Evolutionary conservation across 768 basidiomycete species (phyloP).

Genomic region (Suillus subaureus): DNA sequence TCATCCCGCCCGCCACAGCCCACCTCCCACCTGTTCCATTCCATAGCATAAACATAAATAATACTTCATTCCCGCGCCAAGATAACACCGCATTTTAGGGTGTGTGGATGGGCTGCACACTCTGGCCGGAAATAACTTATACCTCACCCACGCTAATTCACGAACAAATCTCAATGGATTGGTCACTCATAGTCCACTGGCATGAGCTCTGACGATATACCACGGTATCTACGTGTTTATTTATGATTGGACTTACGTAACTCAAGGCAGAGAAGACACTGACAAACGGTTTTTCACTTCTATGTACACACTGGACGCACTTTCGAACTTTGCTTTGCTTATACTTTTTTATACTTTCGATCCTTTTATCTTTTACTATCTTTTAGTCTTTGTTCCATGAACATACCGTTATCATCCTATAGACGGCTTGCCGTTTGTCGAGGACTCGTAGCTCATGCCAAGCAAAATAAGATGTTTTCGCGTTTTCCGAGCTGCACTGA

Average conservation of each 20-base stretch:
- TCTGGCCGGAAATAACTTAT: conserved; percentile 30
- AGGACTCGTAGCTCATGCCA: conserved; percentile 15
- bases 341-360: conserved; percentile 9
- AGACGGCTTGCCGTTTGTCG: conserved; percentile 10
- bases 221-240: conserved; percentile 22
- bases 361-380: conserved; percentile 21
- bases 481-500: not conserved
- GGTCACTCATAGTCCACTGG: conserved; percentile 16
- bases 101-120: conserved; percentile 7
- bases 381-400: conserved; percentile 28
- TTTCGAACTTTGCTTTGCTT: conserved; percentile 8
- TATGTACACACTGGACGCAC: conserved; percentile 25
- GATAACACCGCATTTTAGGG: conserved; percentile 14
- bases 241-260: conserved; percentile 23
- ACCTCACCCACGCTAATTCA: conserved; percentile 31
- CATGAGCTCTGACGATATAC: conserved; percentile 31
- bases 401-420: conserved; percentile 9
- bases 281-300: conserved; percentile 29
- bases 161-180: conserved; percentile 21
- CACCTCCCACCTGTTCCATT: conserved; percentile 36
- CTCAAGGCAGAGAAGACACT: conserved; percentile 17
- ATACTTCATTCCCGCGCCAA: conserved; percentile 22
- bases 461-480: conserved; percentile 8
- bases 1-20: conserved; percentile 32
- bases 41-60: conserved; percentile 29